Percentiles rank a stretch among this genome's conserved stretches.
Conservation (phyloP, 1,139 yeast species). For the Kurtzmaniella natalensis region DNA sequence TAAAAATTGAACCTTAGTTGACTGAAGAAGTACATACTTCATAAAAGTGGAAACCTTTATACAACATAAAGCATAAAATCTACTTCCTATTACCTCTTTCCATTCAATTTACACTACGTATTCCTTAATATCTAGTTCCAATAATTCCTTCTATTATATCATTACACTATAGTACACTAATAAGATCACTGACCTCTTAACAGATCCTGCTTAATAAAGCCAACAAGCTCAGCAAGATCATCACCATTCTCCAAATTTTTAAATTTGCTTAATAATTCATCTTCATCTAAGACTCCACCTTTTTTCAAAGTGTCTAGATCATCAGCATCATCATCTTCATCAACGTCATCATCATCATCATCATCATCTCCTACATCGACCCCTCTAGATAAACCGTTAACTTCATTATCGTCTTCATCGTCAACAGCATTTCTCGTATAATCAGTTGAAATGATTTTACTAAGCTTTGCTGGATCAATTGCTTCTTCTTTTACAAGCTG, state of each 20-base stretch:
- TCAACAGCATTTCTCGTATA: conserved; percentile 30
- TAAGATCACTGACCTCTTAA: conserved; percentile 1
- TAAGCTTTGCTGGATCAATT: conserved; percentile 36
- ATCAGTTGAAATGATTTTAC: conserved; percentile 39
- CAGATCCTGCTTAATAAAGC: conserved; percentile 44
- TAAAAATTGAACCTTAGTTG: too few species aligned
- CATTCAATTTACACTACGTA: too few species aligned
- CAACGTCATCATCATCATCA: conserved; percentile 20
- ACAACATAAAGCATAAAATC: too few species aligned
- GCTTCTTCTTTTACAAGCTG: conserved; percentile 45
- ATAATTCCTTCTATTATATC: too few species aligned
- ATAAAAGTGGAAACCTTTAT: too few species aligned
- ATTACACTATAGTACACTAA: too few species aligned
- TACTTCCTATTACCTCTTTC: too few species aligned
- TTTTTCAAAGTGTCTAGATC: conserved; percentile 17
- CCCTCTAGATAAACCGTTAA: conserved; percentile 13
- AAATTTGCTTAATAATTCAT: conserved; percentile 27
- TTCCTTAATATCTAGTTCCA: too few species aligned
- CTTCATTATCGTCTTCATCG: conserved; percentile 16
- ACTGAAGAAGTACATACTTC: too few species aligned
- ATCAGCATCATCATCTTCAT: conserved; percentile 16
- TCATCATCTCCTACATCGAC: conserved; percentile 20
- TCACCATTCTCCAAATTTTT: conserved; percentile 33
- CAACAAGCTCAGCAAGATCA: conserved; percentile 37
- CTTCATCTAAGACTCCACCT: conserved; percentile 16